Base-by-base conservation (phyloP, 2,329 filamentous ascomycete genomes). In the Chaetomium sp. region DNA sequence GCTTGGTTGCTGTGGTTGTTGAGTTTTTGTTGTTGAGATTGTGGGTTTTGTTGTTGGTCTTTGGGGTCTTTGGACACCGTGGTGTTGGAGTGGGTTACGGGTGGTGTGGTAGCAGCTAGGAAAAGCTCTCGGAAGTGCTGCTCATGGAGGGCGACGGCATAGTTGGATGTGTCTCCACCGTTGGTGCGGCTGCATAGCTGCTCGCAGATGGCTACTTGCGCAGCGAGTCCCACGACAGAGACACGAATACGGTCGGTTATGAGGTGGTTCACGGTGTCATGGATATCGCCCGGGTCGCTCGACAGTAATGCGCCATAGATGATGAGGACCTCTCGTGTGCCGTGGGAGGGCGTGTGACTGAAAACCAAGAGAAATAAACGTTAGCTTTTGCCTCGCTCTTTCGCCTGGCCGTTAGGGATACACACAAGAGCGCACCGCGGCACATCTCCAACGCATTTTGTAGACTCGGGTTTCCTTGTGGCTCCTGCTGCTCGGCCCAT, bases 371-470 rank as follows among this genome's bases (percentile, higher is more conserved):
- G 37, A 12, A 12, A 12, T 8, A 12, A 38, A 12, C 37, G 37
- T 38, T 38, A 38, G 37, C 37, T 38, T 38, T 12, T 38, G 8
- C 37, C 12, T 38, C 12, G 8, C 12, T 38, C 37, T 38, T 42
- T 42, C 40, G 1, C 42, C 35, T 11, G 10, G 46, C 35, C 32
- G 27, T 10, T 12, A 69, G 19, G 19, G 19, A 27, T 27, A 27
- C 80, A 61, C 75, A 88, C 85, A 88, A 96, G n/a, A 99, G 76
- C 38, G 88, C 87, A 52, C 91, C 94, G 53, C 94, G 82, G 58
- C 89, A 90, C 88, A 99, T 95, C 71, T 99, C 91, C 50, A 99
- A 79, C 4, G 91, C 91, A 71, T 99, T 99, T 71, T 99, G 94
- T 60, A 99, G 71, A 70, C 87, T 91, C 12, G 89, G 86, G 61